Base-by-base conservation (phyloP, 1,139 yeast species). In the Taphrina pruni region DNA sequence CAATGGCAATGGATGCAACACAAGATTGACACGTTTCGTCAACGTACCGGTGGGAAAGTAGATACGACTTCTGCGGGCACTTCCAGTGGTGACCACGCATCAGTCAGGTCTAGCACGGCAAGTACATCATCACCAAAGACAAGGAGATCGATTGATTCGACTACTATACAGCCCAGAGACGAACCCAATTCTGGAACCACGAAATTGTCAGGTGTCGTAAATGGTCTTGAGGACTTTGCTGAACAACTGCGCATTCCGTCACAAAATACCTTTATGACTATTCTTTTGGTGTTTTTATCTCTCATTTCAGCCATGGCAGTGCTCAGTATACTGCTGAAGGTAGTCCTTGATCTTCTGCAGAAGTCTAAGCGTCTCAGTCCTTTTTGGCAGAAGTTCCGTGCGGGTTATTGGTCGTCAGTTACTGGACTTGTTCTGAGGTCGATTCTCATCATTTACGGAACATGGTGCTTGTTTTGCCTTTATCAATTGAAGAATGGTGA, bases 401-500 rank as follows among this genome's bases (percentile, higher is more conserved):
- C 71, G 52, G 72, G 75, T 21, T 77, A 75, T 69, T 71, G 72
- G 73, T 45, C 71, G 5, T 69, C 73, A 56, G 64, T 76, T 45
- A 70, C 72, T 1, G 55, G 77, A 9, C 73, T 76, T 39, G 55
- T 78, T 17, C 73, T 78, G 26, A 72, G 80, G 36, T 68, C 76
- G 1, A 73, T 76, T 6, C 65, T 76, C 21, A 69, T 78, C 11
- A 72, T 78, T 43, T 78, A 77, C 65, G 79, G 80, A 7, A 73
- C 77, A 6, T 77, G 79, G 77, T 77, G 75, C 2, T 69, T 78
- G 46, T 75, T 75, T 52, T 72, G 79, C 45, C 71, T 77, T 6
- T 77, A 75, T 70, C 79, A 78, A 71, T 77, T 78, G 73, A 73
- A 73, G 57, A 69, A 76, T 6, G 75, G 75, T 36, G 80, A 78